Conservation (phyloP, 305 asterid genomes). For the Rubia balearica region DNA sequence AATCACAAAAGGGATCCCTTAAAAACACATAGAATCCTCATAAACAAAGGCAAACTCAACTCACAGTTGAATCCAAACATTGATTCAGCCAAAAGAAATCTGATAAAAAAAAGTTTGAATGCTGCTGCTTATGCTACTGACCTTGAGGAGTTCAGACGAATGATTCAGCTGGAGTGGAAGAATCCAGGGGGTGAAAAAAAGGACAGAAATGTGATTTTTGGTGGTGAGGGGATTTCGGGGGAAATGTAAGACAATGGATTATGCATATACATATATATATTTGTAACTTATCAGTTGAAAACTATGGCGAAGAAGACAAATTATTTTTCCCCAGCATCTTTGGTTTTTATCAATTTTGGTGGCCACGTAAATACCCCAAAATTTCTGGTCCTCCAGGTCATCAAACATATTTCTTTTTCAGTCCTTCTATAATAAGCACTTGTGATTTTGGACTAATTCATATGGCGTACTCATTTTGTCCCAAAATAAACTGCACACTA, state of each 20-base stretch:
- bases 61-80: neutral
- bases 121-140: neutral
- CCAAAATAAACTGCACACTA: no score
- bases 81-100: neutral
- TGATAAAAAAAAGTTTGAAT: neutral
- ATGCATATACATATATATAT: slow-evolving; percentile 2
- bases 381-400: neutral
- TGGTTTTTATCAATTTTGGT: slow-evolving; percentile 5
- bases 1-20: slow-evolving; percentile 5
- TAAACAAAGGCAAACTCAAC: neutral
- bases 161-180: slow-evolving; percentile 21
- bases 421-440: slow-evolving; percentile 7
- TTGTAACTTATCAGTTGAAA: slow-evolving; percentile 7
- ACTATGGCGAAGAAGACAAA: slow-evolving; percentile 13
- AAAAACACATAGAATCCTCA: slow-evolving; percentile 6
- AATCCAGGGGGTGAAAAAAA: slow-evolving; percentile 16
- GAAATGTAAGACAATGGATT: slow-evolving; percentile 12
- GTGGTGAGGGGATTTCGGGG: no score
- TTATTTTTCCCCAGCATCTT: slow-evolving; percentile 6
- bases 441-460: neutral
- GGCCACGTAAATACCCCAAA: slow-evolving; percentile 13
- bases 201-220: neutral
- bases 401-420: neutral
- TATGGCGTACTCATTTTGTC: no score
- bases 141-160: slow-evolving; percentile 9